Conservation (phyloP, 208 protist genomes). For the Acanthamoeba royreba region DNA sequence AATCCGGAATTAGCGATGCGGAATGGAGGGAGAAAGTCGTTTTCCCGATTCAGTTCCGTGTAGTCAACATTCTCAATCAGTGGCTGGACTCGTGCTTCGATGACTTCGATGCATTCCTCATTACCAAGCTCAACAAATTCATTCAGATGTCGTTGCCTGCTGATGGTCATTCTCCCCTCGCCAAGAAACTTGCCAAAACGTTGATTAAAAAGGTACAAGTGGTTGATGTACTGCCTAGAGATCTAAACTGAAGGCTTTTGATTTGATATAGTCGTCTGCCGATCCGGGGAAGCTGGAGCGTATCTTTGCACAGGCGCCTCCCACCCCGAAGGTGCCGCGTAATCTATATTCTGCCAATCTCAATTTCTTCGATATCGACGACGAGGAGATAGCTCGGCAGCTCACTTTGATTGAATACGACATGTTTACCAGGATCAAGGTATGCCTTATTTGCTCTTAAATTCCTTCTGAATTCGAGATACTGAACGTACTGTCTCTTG, state of each 20-base stretch:
- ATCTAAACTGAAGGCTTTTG: too few relatives aligned
- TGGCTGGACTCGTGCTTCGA: constrained; percentile 8
- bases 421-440: constrained; percentile 19
- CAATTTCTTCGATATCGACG: constrained; percentile 63
- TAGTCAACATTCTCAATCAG: constrained; percentile 7
- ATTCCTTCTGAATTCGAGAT: neutral
- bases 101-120: constrained; percentile 38
- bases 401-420: constrained; percentile 30
- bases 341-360: neutral
- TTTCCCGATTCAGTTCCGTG: neutral
- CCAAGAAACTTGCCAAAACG: constrained; percentile 5
- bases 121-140: constrained; percentile 38
- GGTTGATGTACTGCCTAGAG: too few relatives aligned
- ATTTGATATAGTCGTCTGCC: neutral
- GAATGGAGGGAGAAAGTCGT: constrained; percentile 4
- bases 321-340: neutral
- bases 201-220: constrained; percentile 17
- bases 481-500: neutral
- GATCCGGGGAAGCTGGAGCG: neutral
- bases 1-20: neutral
- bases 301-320: neutral
- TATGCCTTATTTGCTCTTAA: neutral
- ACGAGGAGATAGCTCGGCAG: constrained; percentile 55
- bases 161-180: neutral
- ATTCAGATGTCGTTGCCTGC: neutral